These are phyloP conservation scores for Pseudogymnoascus sp. DNA, from an alignment of 2,329 filamentous ascomycete genomes.

Conservation along the genomic window DNA sequence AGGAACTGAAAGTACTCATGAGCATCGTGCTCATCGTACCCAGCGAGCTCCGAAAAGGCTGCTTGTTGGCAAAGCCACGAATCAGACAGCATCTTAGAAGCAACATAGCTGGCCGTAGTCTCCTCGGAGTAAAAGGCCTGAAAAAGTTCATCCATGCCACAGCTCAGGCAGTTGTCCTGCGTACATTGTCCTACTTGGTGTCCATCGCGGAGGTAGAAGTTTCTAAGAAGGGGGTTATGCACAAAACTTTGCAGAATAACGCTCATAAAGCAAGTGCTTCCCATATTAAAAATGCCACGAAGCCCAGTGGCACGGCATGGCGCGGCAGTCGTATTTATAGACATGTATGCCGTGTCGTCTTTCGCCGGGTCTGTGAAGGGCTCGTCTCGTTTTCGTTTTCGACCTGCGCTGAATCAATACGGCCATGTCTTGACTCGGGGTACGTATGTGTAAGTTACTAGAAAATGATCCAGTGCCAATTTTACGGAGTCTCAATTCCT, in stretches of 20 bases:
- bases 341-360: constrained; percentile 71
- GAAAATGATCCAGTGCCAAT: constrained; percentile 59
- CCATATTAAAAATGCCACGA: constrained; percentile 91
- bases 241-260: constrained; percentile 90
- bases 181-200: constrained; percentile 73
- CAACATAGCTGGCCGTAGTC: constrained; percentile 82
- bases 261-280: constrained; percentile 97
- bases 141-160: constrained; percentile 67
- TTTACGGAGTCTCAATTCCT: constrained; percentile 66
- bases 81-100: constrained; percentile 78
- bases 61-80: constrained; percentile 81
- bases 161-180: constrained; percentile 56
- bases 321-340: constrained; percentile 68
- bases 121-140: constrained; percentile 65
- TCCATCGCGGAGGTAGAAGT: constrained; percentile 87
- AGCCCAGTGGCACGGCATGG: constrained; percentile 83
- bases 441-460: constrained; percentile 38
- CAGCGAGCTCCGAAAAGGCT: constrained; percentile 68
- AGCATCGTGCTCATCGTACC: constrained; percentile 92
- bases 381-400: constrained; percentile 72
- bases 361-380: constrained; percentile 56
- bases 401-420: constrained; percentile 35
- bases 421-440: not conserved
- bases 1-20: constrained; percentile 97
- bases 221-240: constrained; percentile 85